A percentile compares a stretch with the other conserved stretches of the same genome.
Conservation (phyloP, 495 filamentous ascomycete genomes). For the Aspergillus cristatus region DNA sequence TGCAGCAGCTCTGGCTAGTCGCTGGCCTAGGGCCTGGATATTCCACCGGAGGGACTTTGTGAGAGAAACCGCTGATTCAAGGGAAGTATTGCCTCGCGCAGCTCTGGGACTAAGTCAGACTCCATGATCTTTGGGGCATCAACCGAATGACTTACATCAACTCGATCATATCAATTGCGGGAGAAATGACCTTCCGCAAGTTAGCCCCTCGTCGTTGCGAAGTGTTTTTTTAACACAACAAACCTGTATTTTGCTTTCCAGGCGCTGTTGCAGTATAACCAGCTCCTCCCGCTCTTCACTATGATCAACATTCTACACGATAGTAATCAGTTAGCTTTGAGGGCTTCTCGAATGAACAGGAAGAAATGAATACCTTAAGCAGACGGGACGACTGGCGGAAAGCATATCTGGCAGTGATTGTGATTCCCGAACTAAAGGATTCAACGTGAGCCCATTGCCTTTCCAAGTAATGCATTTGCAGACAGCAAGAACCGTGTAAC, state of each 20-base stretch:
- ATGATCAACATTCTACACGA: constrained; percentile 50
- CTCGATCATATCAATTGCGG: constrained; percentile 89
- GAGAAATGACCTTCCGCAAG: constrained; percentile 63
- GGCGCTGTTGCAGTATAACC: constrained; percentile 56
- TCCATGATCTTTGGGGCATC: neutral
- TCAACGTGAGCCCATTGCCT: constrained; percentile 5
- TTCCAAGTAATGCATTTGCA: neutral
- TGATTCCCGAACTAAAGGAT: constrained; percentile 64
- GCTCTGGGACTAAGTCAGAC: constrained; percentile 44
- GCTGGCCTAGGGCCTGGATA: constrained; percentile 74
- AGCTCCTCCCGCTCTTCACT: constrained; percentile 64
- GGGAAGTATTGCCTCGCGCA: constrained; percentile 85
- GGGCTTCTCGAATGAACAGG: neutral
- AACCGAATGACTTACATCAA: constrained; percentile 55
- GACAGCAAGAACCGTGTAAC: constrained; percentile 24
- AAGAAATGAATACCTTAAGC: constrained; percentile 59
- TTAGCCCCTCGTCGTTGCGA: neutral
- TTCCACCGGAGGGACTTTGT: constrained; percentile 83
- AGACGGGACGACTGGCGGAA: constrained; percentile 72
- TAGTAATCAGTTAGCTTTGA: constrained; percentile 6
- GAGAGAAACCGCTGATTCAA: constrained; percentile 80
- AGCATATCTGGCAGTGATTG: constrained; percentile 78
- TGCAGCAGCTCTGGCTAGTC: constrained; percentile 59
- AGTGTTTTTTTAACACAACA: no score
- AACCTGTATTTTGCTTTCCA: constrained; percentile 78